A percentile compares a stretch with the other conserved stretches of the same genome.
Conservation (phyloP, 1,284 basidiomycete genomes). For the Melampsora americana region DNA sequence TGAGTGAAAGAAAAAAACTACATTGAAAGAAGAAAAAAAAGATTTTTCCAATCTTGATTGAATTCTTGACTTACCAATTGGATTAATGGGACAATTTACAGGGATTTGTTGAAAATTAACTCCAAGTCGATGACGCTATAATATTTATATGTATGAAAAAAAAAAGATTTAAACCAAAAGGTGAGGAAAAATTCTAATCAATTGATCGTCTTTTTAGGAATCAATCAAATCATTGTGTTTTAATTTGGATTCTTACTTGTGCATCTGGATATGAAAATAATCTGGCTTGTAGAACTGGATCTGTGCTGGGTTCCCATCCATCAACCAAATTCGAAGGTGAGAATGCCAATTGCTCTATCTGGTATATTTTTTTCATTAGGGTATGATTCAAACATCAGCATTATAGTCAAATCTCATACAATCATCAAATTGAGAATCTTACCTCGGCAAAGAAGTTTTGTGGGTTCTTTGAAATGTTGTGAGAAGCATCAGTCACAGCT, state of each 20-base stretch:
- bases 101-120: conserved; percentile 83
- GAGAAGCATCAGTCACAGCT: not conserved
- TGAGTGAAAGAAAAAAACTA: not conserved
- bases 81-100: conserved; percentile 72
- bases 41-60: conserved; percentile 56
- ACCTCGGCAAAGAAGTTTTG: conserved; percentile 31
- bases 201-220: too few species aligned
- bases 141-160: conserved; percentile 47
- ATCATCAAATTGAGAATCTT: too few species aligned
- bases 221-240: not conserved
- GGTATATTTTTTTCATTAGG: conserved; percentile 46
- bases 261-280: conserved; percentile 95
- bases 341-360: conserved; percentile 65
- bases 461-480: conserved; percentile 5
- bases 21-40: too few species aligned
- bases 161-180: not conserved
- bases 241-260: conserved; percentile 67
- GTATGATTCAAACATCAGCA: not conserved
- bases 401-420: too few species aligned
- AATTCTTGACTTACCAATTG: conserved; percentile 50
- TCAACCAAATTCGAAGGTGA: conserved; percentile 79
- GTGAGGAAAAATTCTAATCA: too few species aligned
- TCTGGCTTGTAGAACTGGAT: conserved; percentile 86
- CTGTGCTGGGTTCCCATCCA: conserved; percentile 80
- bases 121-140: conserved; percentile 62